Conservation (phyloP, 2,329 filamentous ascomycete genomes). For the Lasiodiplodia theobromae region DNA sequence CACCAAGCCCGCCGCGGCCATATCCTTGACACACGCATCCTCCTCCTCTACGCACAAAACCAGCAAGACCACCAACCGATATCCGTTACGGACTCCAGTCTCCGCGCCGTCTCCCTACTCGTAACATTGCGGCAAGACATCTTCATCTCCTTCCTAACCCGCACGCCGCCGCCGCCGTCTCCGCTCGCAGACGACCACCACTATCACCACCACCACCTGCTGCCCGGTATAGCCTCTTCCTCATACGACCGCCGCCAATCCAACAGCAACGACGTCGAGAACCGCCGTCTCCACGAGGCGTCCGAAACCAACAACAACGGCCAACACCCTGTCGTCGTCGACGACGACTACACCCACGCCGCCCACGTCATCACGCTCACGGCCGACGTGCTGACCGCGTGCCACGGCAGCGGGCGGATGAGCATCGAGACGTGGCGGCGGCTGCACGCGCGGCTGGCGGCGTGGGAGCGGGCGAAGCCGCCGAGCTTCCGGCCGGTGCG, state of each 20-base stretch:
- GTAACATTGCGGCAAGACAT: conserved; percentile 48
- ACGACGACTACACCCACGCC: conserved; percentile 51
- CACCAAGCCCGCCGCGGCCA: conserved; percentile 43
- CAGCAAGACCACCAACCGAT: conserved; percentile 27
- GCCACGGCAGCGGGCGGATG: neutral
- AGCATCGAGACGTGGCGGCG: conserved; percentile 1
- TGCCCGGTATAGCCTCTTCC: too few species aligned
- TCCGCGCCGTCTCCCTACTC: conserved; percentile 47
- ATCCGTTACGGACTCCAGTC: conserved; percentile 36
- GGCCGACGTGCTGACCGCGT: conserved; percentile 39
- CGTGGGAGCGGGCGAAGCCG: neutral
- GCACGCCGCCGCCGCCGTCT: neutral
- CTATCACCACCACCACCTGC: too few species aligned
- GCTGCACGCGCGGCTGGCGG: neutral
- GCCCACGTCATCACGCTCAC: conserved; percentile 50
- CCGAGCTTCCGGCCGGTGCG: neutral
- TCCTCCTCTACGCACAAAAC: neutral
- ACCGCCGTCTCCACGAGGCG: too few species aligned
- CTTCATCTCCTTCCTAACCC: conserved; percentile 40
- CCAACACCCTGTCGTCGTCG: conserved; percentile 34
- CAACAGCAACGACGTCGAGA: too few species aligned
- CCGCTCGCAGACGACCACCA: too few species aligned
- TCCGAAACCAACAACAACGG: too few species aligned
- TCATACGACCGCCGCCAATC: too few species aligned
- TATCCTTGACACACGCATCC: conserved; percentile 45